These are phyloP conservation scores for Trichoderma sp. DNA, from an alignment of 2,329 filamentous ascomycete species.

Conservation along the genomic window DNA sequence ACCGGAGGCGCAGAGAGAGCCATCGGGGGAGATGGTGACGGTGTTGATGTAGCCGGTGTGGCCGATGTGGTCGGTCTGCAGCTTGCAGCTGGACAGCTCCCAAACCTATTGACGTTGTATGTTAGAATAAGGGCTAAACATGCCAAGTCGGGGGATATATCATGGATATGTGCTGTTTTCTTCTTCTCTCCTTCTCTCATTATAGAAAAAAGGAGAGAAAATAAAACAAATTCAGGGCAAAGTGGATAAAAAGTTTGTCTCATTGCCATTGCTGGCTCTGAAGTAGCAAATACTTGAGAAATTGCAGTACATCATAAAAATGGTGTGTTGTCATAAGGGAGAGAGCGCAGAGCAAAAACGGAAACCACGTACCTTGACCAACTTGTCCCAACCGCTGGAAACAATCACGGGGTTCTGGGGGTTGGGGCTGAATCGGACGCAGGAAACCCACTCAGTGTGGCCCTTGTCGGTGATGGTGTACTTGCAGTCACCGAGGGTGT, in stretches of 20 bases:
- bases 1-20: constrained; percentile 97
- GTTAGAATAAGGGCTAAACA: constrained; percentile 14
- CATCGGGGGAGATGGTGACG: constrained; percentile 99
- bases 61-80: constrained; percentile 99
- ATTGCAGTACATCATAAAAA: constrained; percentile 86
- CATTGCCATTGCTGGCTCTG: constrained; percentile 91
- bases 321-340: not conserved
- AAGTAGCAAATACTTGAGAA: constrained; percentile 99
- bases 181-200: not conserved
- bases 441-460: constrained; percentile 99
- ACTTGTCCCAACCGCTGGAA: constrained; percentile 98
- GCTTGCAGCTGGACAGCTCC: constrained; percentile 98
- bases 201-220: constrained; percentile 6
- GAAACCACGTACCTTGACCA: constrained; percentile 86
- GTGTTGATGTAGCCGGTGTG: constrained; percentile 99
- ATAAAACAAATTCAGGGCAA: constrained; percentile 68
- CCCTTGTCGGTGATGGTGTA: constrained; percentile 99
- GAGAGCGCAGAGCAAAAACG: constrained; percentile 9
- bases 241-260: constrained; percentile 85
- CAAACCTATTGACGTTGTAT: constrained; percentile 68
- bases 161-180: not conserved
- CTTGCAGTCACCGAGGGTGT: constrained; percentile 99
- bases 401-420: constrained; percentile 99
- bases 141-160: no score
- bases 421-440: constrained; percentile 99